These are phyloP conservation scores for Tricladium varicosporioides DNA, from an alignment of 2,329 filamentous ascomycete genomes.

Conservation along the genomic window DNA sequence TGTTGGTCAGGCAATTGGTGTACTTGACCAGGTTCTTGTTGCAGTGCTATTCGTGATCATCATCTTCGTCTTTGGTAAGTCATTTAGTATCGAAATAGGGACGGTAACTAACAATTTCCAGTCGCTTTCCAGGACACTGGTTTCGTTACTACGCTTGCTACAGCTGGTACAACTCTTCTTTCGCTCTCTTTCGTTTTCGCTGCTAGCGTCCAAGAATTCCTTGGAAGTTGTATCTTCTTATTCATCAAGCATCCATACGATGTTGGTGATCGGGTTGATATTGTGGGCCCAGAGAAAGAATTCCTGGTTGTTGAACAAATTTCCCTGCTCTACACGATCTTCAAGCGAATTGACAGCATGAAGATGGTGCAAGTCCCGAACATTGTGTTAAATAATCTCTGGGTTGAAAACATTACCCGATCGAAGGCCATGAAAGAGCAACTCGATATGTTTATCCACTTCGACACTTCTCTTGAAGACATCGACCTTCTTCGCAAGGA, in stretches of 20 bases:
- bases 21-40: conserved; percentile 82
- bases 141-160: conserved; percentile 82
- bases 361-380: conserved; percentile 81
- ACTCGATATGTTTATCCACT: conserved; percentile 75
- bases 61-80: conserved; percentile 77
- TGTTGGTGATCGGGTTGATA: conserved; percentile 90
- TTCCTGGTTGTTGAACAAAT: conserved; percentile 88
- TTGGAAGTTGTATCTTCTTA: conserved; percentile 97
- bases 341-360: conserved; percentile 78
- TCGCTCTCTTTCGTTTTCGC: conserved; percentile 97
- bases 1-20: conserved; percentile 89
- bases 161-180: conserved; percentile 85
- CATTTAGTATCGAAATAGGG: conserved; percentile 17
- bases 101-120: conserved; percentile 35
- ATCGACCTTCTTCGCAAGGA: conserved; percentile 81
- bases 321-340: conserved; percentile 88
- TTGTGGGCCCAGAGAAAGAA: conserved; percentile 54
- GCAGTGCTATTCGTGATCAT: conserved; percentile 78
- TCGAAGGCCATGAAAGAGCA: conserved; percentile 88
- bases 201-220: conserved; percentile 85
- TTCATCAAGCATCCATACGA: conserved; percentile 99
- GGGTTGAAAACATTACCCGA: conserved; percentile 91
- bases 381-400: conserved; percentile 86
- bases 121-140: conserved; percentile 85
- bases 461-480: conserved; percentile 85